Evolutionary conservation across 1,139 yeast genomes (phyloP), one percentile per base, ranked within the genome.

Genomic region (Hemisphaericaspora lyxosophila): DNA sequence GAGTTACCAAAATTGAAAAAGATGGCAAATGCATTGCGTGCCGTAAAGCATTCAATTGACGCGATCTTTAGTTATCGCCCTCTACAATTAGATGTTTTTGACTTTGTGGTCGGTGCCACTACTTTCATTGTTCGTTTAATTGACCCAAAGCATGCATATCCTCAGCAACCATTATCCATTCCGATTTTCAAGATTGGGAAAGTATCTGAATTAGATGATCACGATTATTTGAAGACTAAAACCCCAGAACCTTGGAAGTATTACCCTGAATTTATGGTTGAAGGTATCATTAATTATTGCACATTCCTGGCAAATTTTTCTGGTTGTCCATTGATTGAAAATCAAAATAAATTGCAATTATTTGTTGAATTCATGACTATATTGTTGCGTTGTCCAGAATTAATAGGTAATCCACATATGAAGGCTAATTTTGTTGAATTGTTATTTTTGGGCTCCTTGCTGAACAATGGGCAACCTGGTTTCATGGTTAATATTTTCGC

Each of bases 371-470:
- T 88, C 55, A 70, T 85, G 3, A 80, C 88, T 13, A 75, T 82
- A 2, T 73, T 90, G 40, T 64, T 92, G 51, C 78, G 96, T 57
- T 86, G 95, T 57, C 92, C 97, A 1, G 90, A 84, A 53, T 67
- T 86, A 36, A 71, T 92, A 39, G 88, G 95, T 42, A 94, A 92
- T 55, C 98, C 98, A 0, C 97, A 92, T 64, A 73, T 92, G 67
- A 92, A 92, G 53, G 82, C 95, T 11, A 80, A 83, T 52, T 66
- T 92, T 39, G 85, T 88, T 18, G 96, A 92, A 57, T 73, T 88
- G 24, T 65, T 94, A 41, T 89, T 84, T 51, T 70, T 75, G 47
- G 97, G 97, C 0, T 70, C 90, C 0, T 65, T 82, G 46, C 49
- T 70, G 43, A 69, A 63, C 30, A 75, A 75, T 47, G 76, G 79